phyloP scores from a whole-genome alignment of 129 eudicot genomes.

The Chrysanthemum makinoi region DNA sequence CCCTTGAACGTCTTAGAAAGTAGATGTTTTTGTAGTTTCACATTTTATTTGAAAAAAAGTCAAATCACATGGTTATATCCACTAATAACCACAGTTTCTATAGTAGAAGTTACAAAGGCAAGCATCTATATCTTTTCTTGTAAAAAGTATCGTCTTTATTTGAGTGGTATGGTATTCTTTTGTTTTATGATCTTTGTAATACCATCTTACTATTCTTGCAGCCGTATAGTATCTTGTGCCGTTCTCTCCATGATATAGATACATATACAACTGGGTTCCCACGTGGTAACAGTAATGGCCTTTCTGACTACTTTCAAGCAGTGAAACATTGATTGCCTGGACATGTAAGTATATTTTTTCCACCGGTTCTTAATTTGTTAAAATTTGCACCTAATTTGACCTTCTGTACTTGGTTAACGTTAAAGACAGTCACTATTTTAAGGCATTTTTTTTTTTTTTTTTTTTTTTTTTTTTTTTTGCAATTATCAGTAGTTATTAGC shows the following conservation, averaged over 20 bases:
- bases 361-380: slow-evolving; percentile 6
- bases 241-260: slow-evolving; percentile 81
- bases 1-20: slow-evolving; percentile 87
- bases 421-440: background rate
- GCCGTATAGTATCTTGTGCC: slow-evolving; percentile 91
- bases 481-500: background rate
- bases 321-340: slow-evolving; percentile 91
- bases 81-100: slow-evolving; percentile 24
- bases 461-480: no score
- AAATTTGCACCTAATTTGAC: slow-evolving; percentile 7
- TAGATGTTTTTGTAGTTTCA: slow-evolving; percentile 24
- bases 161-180: background rate
- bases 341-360: slow-evolving; percentile 52
- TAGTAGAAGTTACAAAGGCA: slow-evolving; percentile 70
- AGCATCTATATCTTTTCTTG: slow-evolving; percentile 3
- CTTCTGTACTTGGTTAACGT: background rate
- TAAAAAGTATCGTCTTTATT: background rate
- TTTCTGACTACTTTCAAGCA: slow-evolving; percentile 67
- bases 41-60: background rate
- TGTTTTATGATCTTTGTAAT: slow-evolving; percentile 18
- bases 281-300: slow-evolving; percentile 72
- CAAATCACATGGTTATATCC: background rate
- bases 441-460: no score
- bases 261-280: slow-evolving; percentile 91
- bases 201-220: slow-evolving; percentile 38